Conservation (phyloP, 352 stramenopile genomes). For the Phytopythium kandeliae region DNA sequence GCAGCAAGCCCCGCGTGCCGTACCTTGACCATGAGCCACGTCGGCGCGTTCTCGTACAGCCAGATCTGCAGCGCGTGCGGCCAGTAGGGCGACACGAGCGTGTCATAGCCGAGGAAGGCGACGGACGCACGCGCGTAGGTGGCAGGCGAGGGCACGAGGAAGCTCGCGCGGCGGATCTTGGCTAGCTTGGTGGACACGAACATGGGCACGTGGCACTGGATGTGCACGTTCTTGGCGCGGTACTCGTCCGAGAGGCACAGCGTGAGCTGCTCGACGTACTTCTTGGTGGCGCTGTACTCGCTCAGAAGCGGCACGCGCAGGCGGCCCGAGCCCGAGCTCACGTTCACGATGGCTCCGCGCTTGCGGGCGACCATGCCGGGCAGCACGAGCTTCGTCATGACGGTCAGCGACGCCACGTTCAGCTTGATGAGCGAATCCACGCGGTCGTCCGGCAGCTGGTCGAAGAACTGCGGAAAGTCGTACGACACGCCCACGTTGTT, state of each 20-base stretch:
- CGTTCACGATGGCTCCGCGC: conserved; percentile 96
- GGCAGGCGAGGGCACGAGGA: conserved; percentile 90
- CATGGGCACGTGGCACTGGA: conserved; percentile 98
- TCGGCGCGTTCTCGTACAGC: conserved; percentile 87
- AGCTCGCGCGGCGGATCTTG: conserved; percentile 95
- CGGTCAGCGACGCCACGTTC: conserved; percentile 65
- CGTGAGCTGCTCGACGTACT: conserved; percentile 97
- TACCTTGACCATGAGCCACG: conserved; percentile 80
- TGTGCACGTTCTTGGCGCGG: conserved; percentile 87
- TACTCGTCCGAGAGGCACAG: conserved; percentile 95
- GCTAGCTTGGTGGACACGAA: conserved; percentile 99
- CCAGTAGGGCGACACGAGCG: conserved; percentile 93
- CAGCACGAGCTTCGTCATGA: conserved; percentile 86
- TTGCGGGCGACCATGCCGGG: conserved; percentile 94
- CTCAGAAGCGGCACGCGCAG: conserved; percentile 95
- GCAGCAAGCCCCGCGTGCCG: background rate
- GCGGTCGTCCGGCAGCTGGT: conserved; percentile 93
- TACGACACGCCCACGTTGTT: conserved; percentile 99
- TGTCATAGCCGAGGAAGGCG: conserved; percentile 91
- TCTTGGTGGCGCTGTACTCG: conserved; percentile 97
- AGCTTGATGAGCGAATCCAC: conserved; percentile 91
- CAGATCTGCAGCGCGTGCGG: conserved; percentile 95
- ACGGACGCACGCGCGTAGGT: conserved; percentile 91
- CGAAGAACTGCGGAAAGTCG: conserved; percentile 97
- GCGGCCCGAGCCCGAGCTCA: conserved; percentile 94